Evolutionary conservation across 768 basidiomycete species (phyloP), one percentile per base, ranked within the genome.

Genomic region (Rhizopogon vulgaris): DNA sequence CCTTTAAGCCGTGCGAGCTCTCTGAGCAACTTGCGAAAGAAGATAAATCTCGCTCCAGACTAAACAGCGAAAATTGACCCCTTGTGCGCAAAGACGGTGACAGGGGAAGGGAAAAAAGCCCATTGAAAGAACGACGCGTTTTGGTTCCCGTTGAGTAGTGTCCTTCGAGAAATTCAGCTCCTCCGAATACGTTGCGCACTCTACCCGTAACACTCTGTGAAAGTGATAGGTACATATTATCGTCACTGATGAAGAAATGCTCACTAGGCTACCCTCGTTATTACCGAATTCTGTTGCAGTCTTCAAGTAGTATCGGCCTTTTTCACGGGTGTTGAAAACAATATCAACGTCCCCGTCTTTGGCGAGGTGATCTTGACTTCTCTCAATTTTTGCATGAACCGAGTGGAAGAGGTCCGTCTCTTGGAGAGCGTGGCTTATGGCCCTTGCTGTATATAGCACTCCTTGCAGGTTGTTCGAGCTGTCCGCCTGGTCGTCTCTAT

Each of bases 221-320:
- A 32, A 15, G 34, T 48, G 7, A 28, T 30, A 40, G 2, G 47
- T 14, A 27, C 6, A 17, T 22, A 27, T 43, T 27, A 25, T 36
- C 8, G n/a, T 12, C 10, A n/a, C 18, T 14, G 15, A n/a, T 24
- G 51, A 49, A 50, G 41, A 22, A 0, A 48, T 6, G 78, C 90
- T 63, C 63, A 93, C 94, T n/a, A 92, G 93, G 51, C 73, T 93
- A 10, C 90, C 95, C 67, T 97, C 96, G 46, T 85, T 87, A 54
- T 95, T 93, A 3, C 96, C 95, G 6, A 97, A 73, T 62, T 97
- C 94, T 3, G 94, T 97, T 4, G 89, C 78, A 3, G 85, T 90
- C 56, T 87, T 90, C 6, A 94, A 60, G 58, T 78, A 91, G 58
- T 85, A 81, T 36, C 90, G 73, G 5, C 90, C 82, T 51, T 79